Conservation (phyloP, 768 basidiomycete genomes). For the Tylopilus vinaceipallidus region DNA sequence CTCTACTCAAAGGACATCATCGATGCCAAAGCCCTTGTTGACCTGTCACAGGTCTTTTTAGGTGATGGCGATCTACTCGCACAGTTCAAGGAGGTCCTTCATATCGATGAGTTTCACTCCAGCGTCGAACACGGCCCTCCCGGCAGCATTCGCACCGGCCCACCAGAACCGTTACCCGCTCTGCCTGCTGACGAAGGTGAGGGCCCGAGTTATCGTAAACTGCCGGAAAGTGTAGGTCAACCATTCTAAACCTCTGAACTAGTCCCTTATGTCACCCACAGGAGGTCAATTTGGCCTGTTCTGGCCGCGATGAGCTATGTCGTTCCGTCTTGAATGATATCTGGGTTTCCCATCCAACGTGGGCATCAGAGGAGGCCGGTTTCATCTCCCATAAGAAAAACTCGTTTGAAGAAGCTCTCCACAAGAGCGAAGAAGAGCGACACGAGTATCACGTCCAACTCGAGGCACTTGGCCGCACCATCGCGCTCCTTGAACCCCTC, state of each 20-base stretch:
- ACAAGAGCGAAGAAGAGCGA: conserved; percentile 97
- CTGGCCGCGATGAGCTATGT: conserved; percentile 90
- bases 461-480: conserved; percentile 86
- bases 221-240: conserved; percentile 80
- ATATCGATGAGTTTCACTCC: conserved; percentile 67
- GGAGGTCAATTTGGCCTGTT: conserved; percentile 90
- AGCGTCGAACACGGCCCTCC: conserved; percentile 69
- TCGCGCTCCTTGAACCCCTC: conserved; percentile 87
- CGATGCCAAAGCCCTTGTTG: conserved; percentile 77
- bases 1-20: conserved; percentile 92
- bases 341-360: conserved; percentile 98
- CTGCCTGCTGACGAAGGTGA: conserved; percentile 80
- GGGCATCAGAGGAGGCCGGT: conserved; percentile 95
- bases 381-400: conserved; percentile 97
- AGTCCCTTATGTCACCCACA: conserved; percentile 31
- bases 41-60: conserved; percentile 78
- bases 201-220: conserved; percentile 90
- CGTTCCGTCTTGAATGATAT: conserved; percentile 95
- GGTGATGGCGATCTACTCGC: conserved; percentile 75
- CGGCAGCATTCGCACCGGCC: conserved; percentile 72
- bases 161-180: conserved; percentile 75
- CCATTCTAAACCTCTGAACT: not conserved
- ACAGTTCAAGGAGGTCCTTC: conserved; percentile 85
- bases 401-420: conserved; percentile 89
- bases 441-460: conserved; percentile 97